phyloP scores from a whole-genome alignment of 345 rosid genomes.

The Cardiospermum halicacabum region DNA sequence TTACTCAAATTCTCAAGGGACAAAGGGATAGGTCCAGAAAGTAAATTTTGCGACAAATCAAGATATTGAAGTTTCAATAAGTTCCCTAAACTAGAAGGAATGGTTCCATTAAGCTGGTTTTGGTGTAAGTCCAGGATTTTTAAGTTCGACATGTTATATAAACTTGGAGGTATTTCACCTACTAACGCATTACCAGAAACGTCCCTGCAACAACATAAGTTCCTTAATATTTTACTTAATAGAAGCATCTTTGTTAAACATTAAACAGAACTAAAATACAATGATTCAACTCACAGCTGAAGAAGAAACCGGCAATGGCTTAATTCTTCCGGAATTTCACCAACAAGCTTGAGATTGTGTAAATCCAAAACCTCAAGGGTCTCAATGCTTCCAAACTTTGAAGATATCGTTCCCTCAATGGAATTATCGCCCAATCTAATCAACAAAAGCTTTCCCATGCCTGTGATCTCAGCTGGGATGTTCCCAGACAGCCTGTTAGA shows the following conservation, averaged over 20 bases:
- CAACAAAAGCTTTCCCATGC: constrained; percentile 51
- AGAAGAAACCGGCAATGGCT: constrained; percentile 73
- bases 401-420: constrained; percentile 57
- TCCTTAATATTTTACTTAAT: constrained; percentile 19
- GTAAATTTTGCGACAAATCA: constrained; percentile 63
- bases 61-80: constrained; percentile 51
- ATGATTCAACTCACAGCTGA: constrained; percentile 62
- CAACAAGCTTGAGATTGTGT: constrained; percentile 66
- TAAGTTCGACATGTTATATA: constrained; percentile 64
- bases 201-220: constrained; percentile 59
- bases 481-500: constrained; percentile 65
- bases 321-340: constrained; percentile 57
- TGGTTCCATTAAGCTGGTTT: constrained; percentile 63
- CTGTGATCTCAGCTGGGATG: constrained; percentile 49
- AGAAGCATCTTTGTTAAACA: constrained; percentile 11
- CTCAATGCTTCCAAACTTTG: constrained; percentile 58
- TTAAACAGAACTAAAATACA: constrained; percentile 12
- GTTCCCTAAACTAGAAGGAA: constrained; percentile 56
- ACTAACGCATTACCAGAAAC: constrained; percentile 66
- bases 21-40: constrained; percentile 68
- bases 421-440: constrained; percentile 70
- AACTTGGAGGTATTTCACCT: constrained; percentile 59
- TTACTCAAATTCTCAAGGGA: constrained; percentile 54
- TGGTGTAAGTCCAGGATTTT: constrained; percentile 69
- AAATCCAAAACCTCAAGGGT: constrained; percentile 68